Evolutionary conservation across 2,329 filamentous ascomycete genomes (phyloP).

Genomic region (Leptosphaerulina australis): DNA sequence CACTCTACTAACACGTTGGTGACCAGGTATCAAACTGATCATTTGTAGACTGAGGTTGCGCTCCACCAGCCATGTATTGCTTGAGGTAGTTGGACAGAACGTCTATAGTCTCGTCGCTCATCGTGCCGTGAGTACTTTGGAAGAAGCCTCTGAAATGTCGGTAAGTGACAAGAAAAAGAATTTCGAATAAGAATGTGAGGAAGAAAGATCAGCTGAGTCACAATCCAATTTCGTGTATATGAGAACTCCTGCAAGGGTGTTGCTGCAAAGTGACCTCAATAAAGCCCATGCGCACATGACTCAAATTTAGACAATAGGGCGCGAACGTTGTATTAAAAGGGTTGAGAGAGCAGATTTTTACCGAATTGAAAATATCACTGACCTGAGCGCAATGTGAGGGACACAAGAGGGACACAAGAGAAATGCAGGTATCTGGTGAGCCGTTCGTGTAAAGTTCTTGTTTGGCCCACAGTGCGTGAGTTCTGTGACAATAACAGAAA

Average conservation of each 20-base stretch:
- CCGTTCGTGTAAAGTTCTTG: constrained; percentile 9
- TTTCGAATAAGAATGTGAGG: not conserved
- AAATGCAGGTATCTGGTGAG: not conserved
- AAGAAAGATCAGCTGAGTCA: constrained; percentile 22
- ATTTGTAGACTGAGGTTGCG: constrained; percentile 10
- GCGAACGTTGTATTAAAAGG: not conserved
- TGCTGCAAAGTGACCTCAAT: constrained; percentile 27
- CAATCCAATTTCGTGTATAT: constrained; percentile 22
- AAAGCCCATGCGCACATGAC: constrained; percentile 30
- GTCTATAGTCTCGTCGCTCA: constrained; percentile 20
- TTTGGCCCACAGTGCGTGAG: constrained; percentile 3
- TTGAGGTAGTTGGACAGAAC: constrained; percentile 21
- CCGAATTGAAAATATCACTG: not conserved
- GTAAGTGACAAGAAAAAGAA: not conserved
- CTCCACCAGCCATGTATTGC: constrained; percentile 14
- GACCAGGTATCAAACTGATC: constrained; percentile 41
- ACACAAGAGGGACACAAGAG: not conserved
- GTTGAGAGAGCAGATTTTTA: not conserved
- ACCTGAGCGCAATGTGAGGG: not conserved
- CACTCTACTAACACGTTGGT: constrained; percentile 45
- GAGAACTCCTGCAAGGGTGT: constrained; percentile 26
- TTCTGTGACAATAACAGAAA: not conserved
- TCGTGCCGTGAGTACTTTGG: constrained; percentile 1
- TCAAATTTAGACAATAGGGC: constrained; percentile 20
- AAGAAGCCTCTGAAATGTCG: not conserved